phyloP scores from a whole-genome alignment of 169 alveolate species.

The Plasmodium inui region DNA sequence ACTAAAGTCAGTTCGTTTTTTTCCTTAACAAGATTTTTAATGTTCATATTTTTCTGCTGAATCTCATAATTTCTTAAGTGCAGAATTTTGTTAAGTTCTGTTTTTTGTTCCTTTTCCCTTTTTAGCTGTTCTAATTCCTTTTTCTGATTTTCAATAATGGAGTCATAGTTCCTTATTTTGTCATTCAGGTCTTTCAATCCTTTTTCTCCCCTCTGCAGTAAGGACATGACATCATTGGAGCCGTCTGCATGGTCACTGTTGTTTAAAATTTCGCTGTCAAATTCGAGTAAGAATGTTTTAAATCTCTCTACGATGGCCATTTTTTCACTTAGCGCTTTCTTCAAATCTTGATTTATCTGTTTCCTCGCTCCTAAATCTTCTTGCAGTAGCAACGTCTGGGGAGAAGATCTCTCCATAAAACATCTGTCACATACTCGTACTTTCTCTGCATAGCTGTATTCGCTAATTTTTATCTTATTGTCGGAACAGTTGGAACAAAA shows the following conservation, averaged over 20 bases:
- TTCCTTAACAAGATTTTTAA: conserved; percentile 54
- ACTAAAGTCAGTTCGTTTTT: conserved; percentile 58
- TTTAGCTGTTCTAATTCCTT: conserved; percentile 40
- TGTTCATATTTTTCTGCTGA: conserved; percentile 65
- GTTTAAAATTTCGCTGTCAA: conserved; percentile 76
- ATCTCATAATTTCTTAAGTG: conserved; percentile 69
- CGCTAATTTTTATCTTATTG: conserved; percentile 54
- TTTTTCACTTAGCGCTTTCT: conserved; percentile 81
- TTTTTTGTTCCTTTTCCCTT: conserved; percentile 72
- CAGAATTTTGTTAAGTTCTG: conserved; percentile 54
- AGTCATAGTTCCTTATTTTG: conserved; percentile 45
- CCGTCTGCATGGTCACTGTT: conserved; percentile 16
- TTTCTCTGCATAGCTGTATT: conserved; percentile 65
- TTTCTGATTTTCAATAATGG: conserved; percentile 63
- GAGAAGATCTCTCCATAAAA: conserved; percentile 80
- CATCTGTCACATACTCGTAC: conserved; percentile 81
- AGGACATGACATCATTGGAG: conserved; percentile 30
- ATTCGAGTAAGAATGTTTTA: conserved; percentile 79
- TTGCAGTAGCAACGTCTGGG: conserved; percentile 83
- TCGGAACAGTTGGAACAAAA: conserved; percentile 75
- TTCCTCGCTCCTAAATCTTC: conserved; percentile 86
- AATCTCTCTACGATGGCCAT: conserved; percentile 83
- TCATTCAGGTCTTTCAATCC: conserved; percentile 63
- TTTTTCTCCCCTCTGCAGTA: conserved; percentile 57
- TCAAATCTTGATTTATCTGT: conserved; percentile 82